Conservation (phyloP, 1,284 basidiomycete species). For the Meira nashicola region DNA sequence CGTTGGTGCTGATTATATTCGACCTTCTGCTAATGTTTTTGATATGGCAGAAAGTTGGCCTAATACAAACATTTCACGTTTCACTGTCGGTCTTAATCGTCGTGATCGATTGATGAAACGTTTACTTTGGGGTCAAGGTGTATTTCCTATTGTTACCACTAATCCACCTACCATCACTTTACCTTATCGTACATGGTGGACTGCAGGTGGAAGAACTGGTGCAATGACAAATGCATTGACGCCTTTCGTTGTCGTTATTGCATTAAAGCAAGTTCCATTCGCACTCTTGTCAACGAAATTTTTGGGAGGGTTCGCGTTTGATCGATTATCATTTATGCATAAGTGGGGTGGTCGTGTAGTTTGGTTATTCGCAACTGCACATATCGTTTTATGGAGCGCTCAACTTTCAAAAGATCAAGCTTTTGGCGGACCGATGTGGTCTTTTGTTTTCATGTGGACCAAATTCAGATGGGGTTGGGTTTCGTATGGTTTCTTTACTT, state of each 20-base stretch:
- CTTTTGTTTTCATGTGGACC: constrained; percentile 64
- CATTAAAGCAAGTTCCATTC: constrained; percentile 75
- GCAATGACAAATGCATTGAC: constrained; percentile 73
- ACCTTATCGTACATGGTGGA: constrained; percentile 73
- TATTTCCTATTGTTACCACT: constrained; percentile 33
- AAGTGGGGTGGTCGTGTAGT: constrained; percentile 69
- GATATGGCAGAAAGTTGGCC: constrained; percentile 36
- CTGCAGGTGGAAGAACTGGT: constrained; percentile 67
- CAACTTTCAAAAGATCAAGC: constrained; percentile 61
- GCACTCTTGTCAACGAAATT: constrained; percentile 70
- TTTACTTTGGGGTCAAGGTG: constrained; percentile 43
- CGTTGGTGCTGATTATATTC: constrained; percentile 70
- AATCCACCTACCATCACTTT: constrained; percentile 59
- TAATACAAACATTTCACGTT: constrained; percentile 15
- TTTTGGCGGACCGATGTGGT: constrained; percentile 60
- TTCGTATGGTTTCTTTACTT: constrained; percentile 65
- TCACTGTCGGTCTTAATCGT: constrained; percentile 2
- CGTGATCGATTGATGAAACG: constrained; percentile 17
- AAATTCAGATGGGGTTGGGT: constrained; percentile 71
- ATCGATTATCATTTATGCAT: constrained; percentile 71
- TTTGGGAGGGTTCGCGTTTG: constrained; percentile 68
- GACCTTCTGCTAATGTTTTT: constrained; percentile 57
- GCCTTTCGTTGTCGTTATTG: constrained; percentile 71
- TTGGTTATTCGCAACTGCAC: constrained; percentile 66
- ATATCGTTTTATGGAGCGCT: constrained; percentile 71